Evolutionary conservation across 345 rosid genomes (phyloP), one percentile per base, ranked within the genome.

Genomic region (Murraya paniculata): DNA sequence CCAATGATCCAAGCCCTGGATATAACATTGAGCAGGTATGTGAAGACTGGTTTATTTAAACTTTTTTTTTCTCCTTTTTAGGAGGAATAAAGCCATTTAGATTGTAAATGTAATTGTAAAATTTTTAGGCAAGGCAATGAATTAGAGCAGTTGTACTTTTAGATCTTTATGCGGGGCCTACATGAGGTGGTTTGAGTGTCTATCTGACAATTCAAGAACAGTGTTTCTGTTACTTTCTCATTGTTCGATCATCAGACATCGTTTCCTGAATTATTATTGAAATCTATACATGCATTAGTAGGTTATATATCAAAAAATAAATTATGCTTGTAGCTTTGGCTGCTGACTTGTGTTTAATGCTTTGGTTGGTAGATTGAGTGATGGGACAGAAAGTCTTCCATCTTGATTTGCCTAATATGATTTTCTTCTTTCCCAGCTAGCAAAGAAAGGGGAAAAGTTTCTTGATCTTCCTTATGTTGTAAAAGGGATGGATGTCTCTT

Each of bases 1-100:
- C 99, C 30, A 97, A 97, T 84, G 98, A 97, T 86, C 99, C 98
- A n/a, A 93, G 96, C 72, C 99, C 99, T 24, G 98, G 99, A 68
- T 94, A 97, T 82, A 97, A 97, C 84, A 97, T 94, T 18, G 99
- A 94, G 82, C 99, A 97, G 98, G 99, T 92, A 76, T 21, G 77
- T 68, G 0, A 70, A 25, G 38, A 61, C 19, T 53, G 57, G 57
- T 53, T 53, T 53, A 18, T 53, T 53, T 19, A 33, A 64, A 24
- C 9, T 31, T 9, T 25, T 4, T 61, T 19, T 31, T 18, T 64
- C 2, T 16, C 22, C 25, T 59, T 9, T 10, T 9, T 4, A 9
- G 48, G 21, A 65, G 45, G 48, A 35, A 35, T 65, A 65, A 35
- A 35, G 4, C 14, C 25, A 35, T 35, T 21, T 9, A 8, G 6